These are phyloP conservation scores for Chrysochromulina parva DNA, from an alignment of 78 protist species.

Conservation along the genomic window DNA sequence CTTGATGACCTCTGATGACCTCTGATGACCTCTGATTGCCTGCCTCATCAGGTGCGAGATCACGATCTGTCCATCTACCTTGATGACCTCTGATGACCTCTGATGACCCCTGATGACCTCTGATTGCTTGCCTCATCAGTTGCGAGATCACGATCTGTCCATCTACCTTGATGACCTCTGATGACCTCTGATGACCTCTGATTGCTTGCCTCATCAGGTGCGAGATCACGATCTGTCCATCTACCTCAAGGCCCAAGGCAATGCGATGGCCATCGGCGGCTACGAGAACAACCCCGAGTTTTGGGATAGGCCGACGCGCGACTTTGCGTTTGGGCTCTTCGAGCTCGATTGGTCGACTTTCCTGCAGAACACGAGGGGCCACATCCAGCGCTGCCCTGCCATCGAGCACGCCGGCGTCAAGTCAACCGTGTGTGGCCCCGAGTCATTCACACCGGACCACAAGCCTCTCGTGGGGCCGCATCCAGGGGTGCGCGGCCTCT, in stretches of 20 bases:
- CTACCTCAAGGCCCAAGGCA: neutral
- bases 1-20: too few relatives aligned
- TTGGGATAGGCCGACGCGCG: neutral
- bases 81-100: too few relatives aligned
- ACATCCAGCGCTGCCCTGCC: constrained; percentile 9
- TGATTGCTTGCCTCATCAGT: too few relatives aligned
- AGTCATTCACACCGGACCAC: constrained; percentile 42
- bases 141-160: too few relatives aligned
- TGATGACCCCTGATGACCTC: too few relatives aligned
- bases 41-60: too few relatives aligned
- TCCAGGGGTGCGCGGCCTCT: constrained; percentile 28
- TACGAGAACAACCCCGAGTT: constrained; percentile 14
- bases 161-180: too few relatives aligned
- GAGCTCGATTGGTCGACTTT: constrained; percentile 21
- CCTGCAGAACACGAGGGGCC: constrained; percentile 7
- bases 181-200: too few relatives aligned
- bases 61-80: too few relatives aligned
- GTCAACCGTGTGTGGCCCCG: constrained; percentile 43
- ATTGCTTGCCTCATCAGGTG: too few relatives aligned
- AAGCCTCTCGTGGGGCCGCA: constrained; percentile 39
- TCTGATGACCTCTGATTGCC: too few relatives aligned
- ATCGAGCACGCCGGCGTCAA: neutral
- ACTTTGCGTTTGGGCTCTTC: neutral
- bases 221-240: too few relatives aligned
- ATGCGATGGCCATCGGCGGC: neutral